Base-by-base conservation (phyloP, 2,329 filamentous ascomycete genomes). In the Xylaria sp. region DNA sequence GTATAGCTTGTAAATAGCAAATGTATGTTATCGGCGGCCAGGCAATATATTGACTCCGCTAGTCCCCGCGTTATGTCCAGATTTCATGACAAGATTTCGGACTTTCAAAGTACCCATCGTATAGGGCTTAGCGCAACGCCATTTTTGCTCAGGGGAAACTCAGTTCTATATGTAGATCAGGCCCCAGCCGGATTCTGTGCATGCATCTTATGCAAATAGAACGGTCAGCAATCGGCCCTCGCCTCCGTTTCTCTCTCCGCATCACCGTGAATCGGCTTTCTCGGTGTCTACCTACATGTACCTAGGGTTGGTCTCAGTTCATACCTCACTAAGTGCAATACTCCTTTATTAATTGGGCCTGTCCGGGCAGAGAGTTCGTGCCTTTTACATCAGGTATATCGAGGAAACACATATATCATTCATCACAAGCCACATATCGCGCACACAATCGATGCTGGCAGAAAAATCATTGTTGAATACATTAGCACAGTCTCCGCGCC, bases 381-480 rank as follows among this genome's bases (percentile, higher is more conserved):
- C 60, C 38, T 56, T 63, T 63, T 63, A 63, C 60, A 56, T 63
- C 60, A 56, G 49, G 60, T 56, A 63, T 63, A 63, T 63, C 38
- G 38, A 63, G 38, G 49, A 63, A 63, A 63, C 49, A 63, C 49
- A 63, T 63, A 63, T 38, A 63, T 63, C 48, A 63, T 63, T 63
- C 49, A 54, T 63, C 48, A 63, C 59, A 63, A 63, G 59, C 59
- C 36, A 63, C 59, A 63, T 56, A 56, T 63, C 49, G 59, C 49
- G 59, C 38, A 63, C 59, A 63, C 49, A 54, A 54, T 63, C 59
- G 59, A 63, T 46, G 59, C 59, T 63, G 59, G 59, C 48, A 63
- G 60, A 63, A 63, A 63, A 63, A 56, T 56, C 60, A 46, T 63
- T 63, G 38, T 63, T 56, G 49, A 63, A 63, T 63, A 63, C 49